Evolutionary conservation across 2,329 filamentous ascomycete genomes (phyloP).

Genomic region (Chrysosporium keratinophilum): DNA sequence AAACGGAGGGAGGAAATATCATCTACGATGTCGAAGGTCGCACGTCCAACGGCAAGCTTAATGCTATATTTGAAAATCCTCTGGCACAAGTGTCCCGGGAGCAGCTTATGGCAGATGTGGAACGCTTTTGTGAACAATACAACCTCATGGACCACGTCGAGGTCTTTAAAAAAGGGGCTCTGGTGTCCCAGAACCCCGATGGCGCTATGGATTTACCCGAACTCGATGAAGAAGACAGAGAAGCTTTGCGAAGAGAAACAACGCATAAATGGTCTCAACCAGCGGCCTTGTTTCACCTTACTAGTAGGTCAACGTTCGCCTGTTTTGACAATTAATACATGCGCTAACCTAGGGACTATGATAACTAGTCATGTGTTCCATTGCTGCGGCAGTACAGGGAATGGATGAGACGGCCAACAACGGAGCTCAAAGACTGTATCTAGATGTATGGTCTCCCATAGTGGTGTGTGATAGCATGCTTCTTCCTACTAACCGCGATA

Average conservation of each 20-base stretch:
- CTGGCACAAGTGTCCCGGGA: slow-evolving; percentile 45
- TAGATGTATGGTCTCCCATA: slow-evolving; percentile 20
- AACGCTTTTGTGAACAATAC: slow-evolving; percentile 43
- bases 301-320: slow-evolving; percentile 21
- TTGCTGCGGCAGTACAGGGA: slow-evolving; percentile 45
- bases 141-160: slow-evolving; percentile 41
- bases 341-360: background rate
- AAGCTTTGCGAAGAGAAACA: slow-evolving; percentile 35
- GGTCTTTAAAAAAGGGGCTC: slow-evolving; percentile 42
- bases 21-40: slow-evolving; percentile 22
- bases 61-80: slow-evolving; percentile 43
- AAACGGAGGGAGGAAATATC: slow-evolving; percentile 1
- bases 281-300: slow-evolving; percentile 39
- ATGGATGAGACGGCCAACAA: slow-evolving; percentile 45
- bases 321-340: background rate
- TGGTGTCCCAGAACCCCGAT: slow-evolving; percentile 43
- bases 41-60: slow-evolving; percentile 21
- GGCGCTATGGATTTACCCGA: slow-evolving; percentile 41
- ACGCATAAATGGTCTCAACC: slow-evolving; percentile 44
- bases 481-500: background rate
- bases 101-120: slow-evolving; percentile 45
- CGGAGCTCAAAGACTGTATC: slow-evolving; percentile 34
- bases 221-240: slow-evolving; percentile 37
- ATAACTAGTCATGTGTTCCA: slow-evolving; percentile 39
- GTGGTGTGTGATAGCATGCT: background rate